These are phyloP conservation scores for Penicillium occitanis DNA, from an alignment of 2,329 filamentous ascomycete genomes.

Conservation along the genomic window DNA sequence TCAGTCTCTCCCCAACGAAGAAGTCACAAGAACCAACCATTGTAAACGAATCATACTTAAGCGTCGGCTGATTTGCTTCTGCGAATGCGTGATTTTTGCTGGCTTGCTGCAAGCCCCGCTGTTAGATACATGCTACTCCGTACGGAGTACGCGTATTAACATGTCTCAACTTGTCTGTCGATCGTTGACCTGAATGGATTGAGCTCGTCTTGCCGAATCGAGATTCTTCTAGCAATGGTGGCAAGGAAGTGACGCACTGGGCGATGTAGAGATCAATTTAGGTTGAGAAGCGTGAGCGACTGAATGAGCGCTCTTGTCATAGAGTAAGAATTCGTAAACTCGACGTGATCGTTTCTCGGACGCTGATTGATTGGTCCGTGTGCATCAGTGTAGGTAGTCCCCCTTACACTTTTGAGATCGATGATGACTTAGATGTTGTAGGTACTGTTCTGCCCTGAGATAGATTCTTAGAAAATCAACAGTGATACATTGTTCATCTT, in stretches of 20 bases:
- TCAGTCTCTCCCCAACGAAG: neutral
- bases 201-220: neutral
- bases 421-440: neutral
- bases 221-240: neutral
- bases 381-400: neutral
- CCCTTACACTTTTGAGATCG: neutral
- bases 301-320: neutral
- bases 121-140: neutral
- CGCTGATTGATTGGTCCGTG: slow-evolving; percentile 3
- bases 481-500: neutral
- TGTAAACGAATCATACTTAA: neutral
- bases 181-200: neutral
- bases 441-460: neutral
- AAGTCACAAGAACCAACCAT: neutral
- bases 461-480: neutral
- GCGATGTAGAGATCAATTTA: neutral
- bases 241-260: neutral
- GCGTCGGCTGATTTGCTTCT: neutral
- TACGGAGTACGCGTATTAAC: neutral
- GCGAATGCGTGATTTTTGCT: slow-evolving; percentile 6
- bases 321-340: neutral
- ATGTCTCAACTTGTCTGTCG: slow-evolving; percentile 1
- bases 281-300: neutral
- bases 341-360: neutral
- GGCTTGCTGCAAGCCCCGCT: slow-evolving; percentile 1